Conservation (phyloP, 345 rosid genomes). For the Theobroma cacao region DNA sequence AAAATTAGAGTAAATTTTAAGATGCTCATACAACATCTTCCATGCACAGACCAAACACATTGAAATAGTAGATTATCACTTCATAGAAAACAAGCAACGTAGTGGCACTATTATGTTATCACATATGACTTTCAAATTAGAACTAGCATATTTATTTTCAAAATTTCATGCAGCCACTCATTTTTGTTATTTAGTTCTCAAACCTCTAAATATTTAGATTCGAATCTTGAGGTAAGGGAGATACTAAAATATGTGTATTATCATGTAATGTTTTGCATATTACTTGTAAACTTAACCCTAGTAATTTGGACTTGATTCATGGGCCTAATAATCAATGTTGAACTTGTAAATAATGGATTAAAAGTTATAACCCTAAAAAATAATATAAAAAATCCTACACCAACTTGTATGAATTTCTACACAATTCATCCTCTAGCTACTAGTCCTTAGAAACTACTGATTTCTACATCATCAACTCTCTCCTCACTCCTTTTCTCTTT, state of each 20-base stretch:
- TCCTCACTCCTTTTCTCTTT: no score
- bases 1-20: not conserved
- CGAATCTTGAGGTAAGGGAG: not conserved
- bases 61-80: not conserved
- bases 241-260: not conserved
- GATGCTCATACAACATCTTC: not conserved
- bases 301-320: not conserved
- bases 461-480: no score
- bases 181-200: not conserved
- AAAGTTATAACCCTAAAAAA: not conserved
- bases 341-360: no score
- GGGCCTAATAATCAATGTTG: no score
- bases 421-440: no score
- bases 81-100: not conserved
- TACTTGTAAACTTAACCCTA: not conserved
- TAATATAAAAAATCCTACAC: no score
- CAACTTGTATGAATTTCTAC: no score
- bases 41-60: not conserved
- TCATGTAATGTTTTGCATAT: not conserved
- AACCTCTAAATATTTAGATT: not conserved
- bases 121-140: not conserved
- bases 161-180: not conserved
- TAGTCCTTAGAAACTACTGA: no score
- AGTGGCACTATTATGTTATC: not conserved
- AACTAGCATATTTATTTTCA: not conserved